phyloP scores from a whole-genome alignment of 169 alveolate genomes.

The Plasmodium gaboni region DNA sequence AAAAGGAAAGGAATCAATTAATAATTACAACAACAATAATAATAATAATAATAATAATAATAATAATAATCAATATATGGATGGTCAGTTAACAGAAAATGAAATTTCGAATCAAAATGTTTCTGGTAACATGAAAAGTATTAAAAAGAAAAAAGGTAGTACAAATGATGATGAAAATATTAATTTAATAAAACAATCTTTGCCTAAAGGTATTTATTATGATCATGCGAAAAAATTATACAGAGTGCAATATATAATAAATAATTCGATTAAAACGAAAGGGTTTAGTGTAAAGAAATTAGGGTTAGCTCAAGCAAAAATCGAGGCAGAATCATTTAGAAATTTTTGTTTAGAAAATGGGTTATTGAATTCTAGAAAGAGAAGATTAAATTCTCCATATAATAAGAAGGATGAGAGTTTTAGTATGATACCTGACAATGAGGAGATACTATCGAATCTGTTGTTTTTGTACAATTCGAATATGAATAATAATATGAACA shows the following conservation, averaged over 20 bases:
- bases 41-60: not conserved
- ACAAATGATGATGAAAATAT: constrained; percentile 22
- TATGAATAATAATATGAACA: not conserved
- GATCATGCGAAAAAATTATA: constrained; percentile 69
- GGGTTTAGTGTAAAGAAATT: constrained; percentile 75
- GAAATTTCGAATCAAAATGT: no score
- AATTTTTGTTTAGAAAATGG: constrained; percentile 73
- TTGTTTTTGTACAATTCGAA: constrained; percentile 53
- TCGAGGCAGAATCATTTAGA: constrained; percentile 70
- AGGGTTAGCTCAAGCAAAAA: constrained; percentile 61
- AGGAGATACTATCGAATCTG: constrained; percentile 48
- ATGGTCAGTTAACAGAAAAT: constrained; percentile 8
- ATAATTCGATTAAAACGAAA: constrained; percentile 71
- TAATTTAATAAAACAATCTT: constrained; percentile 32
- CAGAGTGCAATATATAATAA: constrained; percentile 61
- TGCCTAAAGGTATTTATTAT: constrained; percentile 74
- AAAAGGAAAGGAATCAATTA: not conserved
- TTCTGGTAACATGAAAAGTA: constrained; percentile 18
- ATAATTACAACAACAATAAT: not conserved
- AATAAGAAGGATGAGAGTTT: constrained; percentile 58
- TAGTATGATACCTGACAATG: constrained; percentile 35
- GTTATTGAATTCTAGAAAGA: constrained; percentile 47
- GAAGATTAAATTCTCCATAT: constrained; percentile 59
- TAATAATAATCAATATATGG: not conserved
- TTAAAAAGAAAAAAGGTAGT: not conserved